phyloP scores from a whole-genome alignment of 1,284 basidiomycete genomes.

The Cutaneotrichosporon sp. region DNA sequence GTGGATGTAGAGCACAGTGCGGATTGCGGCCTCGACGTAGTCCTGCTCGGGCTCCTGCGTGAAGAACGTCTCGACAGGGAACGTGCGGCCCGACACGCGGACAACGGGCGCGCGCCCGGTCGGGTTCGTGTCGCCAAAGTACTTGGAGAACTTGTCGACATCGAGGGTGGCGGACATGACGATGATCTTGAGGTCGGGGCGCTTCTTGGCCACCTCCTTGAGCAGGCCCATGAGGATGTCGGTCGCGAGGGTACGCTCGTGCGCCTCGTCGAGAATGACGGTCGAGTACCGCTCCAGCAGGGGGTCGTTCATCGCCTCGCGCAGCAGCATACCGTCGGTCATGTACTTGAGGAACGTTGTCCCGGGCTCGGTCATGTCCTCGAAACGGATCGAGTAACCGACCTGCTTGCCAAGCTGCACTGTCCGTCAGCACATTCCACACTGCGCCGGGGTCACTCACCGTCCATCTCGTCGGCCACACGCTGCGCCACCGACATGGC shows the following conservation, averaged over 20 bases:
- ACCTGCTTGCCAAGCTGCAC: conserved; percentile 91
- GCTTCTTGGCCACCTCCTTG: conserved; percentile 67
- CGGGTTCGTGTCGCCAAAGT: conserved; percentile 69
- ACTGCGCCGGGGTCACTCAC: conserved; percentile 59
- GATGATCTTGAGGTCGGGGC: conserved; percentile 92
- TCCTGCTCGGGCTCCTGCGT: conserved; percentile 95
- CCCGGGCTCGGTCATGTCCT: conserved; percentile 91
- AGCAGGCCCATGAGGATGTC: conserved; percentile 96
- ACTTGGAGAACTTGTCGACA: conserved; percentile 94
- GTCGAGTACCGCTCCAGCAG: conserved; percentile 87
- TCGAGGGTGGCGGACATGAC: conserved; percentile 99
- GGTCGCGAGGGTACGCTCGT: conserved; percentile 96
- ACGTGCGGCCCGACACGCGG: conserved; percentile 94
- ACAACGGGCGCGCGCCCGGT: conserved; percentile 75
- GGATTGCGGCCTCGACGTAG: conserved; percentile 95
- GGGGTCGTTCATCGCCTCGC: conserved; percentile 97
- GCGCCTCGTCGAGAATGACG: conserved; percentile 97
- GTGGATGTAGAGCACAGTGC: conserved; percentile 97
- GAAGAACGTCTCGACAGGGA: conserved; percentile 94
- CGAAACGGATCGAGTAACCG: conserved; percentile 98
- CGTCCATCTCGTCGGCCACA: conserved; percentile 98
- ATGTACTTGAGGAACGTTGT: conserved; percentile 97
- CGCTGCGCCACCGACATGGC: conserved; percentile 98
- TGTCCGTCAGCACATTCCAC: conserved; percentile 41
- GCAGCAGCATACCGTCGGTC: conserved; percentile 98